Conservation (phyloP, 2,329 filamentous ascomycete species). For the Verticillium isaacii region DNA sequence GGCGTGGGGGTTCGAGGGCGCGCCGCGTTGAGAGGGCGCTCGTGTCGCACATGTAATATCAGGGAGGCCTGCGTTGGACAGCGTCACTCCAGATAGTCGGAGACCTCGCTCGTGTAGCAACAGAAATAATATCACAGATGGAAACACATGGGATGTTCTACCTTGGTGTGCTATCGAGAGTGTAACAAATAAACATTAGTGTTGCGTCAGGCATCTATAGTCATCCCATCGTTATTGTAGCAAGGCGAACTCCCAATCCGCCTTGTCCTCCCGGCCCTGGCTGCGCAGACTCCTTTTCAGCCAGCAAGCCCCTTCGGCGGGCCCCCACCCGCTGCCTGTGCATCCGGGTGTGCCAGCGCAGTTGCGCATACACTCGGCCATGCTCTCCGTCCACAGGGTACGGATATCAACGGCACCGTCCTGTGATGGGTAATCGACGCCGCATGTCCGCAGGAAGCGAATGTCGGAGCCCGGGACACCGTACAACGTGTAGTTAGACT, state of each 20-base stretch:
- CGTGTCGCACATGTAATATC: not conserved
- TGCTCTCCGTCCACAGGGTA: conserved; percentile 29
- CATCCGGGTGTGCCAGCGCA: conserved; percentile 35
- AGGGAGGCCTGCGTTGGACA: not conserved
- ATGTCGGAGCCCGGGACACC: conserved; percentile 32
- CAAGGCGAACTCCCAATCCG: conserved; percentile 39
- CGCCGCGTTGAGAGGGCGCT: no score
- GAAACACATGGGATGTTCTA: no score
- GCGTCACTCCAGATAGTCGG: not conserved
- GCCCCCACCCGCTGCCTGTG: conserved; percentile 40
- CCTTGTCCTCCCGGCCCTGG: conserved; percentile 21
- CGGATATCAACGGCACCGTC: conserved; percentile 27
- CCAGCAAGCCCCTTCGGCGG: conserved; percentile 39
- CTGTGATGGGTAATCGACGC: conserved; percentile 37
- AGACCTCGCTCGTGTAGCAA: no score
- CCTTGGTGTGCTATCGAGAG: not conserved
- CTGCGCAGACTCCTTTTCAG: conserved; percentile 32
- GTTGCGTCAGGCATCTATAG: not conserved
- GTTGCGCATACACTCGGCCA: conserved; percentile 38
- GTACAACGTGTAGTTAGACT: conserved; percentile 38
- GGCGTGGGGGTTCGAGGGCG: not conserved
- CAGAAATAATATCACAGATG: no score
- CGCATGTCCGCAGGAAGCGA: conserved; percentile 38
- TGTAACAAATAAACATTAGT: not conserved
- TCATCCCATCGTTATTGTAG: conserved; percentile 15